These are phyloP conservation scores for Pestalotiopsis fici DNA, from an alignment of 2,329 filamentous ascomycete genomes.

Conservation along the genomic window DNA sequence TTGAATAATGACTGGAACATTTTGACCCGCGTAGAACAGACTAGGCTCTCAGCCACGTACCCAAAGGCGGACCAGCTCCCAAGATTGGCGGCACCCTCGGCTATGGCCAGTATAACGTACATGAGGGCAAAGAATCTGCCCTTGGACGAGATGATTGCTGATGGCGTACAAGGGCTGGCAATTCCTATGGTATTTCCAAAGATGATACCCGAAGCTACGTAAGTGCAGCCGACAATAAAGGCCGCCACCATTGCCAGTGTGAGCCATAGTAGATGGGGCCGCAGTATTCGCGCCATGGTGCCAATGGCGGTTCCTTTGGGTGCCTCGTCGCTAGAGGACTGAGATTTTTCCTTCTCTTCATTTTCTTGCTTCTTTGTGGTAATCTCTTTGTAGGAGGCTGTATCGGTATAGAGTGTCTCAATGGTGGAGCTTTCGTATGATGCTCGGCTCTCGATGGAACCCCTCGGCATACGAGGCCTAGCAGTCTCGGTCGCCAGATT, in stretches of 20 bases:
- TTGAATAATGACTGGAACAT: constrained; percentile 58
- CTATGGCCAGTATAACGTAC: constrained; percentile 60
- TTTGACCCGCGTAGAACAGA: constrained; percentile 56
- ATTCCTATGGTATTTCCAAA: constrained; percentile 62
- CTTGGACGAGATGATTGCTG: constrained; percentile 44
- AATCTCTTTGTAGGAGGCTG: neutral
- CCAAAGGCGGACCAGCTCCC: constrained; percentile 59
- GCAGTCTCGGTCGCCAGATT: constrained; percentile 45
- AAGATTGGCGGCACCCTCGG: constrained; percentile 61
- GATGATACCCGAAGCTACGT: constrained; percentile 57
- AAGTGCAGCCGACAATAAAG: constrained; percentile 56
- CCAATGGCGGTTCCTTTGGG: neutral
- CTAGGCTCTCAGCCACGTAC: constrained; percentile 55
- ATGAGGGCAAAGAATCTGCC: constrained; percentile 58
- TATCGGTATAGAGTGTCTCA: constrained; percentile 10
- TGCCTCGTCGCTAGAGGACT: neutral
- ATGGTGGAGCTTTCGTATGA: constrained; percentile 30
- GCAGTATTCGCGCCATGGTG: neutral
- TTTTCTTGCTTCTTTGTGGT: neutral
- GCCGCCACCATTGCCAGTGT: constrained; percentile 31
- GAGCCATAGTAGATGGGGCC: neutral
- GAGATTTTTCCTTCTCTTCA: neutral
- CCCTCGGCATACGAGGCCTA: neutral
- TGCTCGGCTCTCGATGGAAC: constrained; percentile 30
- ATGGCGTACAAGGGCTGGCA: constrained; percentile 53